Evolutionary conservation across 768 basidiomycete species (phyloP).

Genomic region (Antrodiella citrinella): DNA sequence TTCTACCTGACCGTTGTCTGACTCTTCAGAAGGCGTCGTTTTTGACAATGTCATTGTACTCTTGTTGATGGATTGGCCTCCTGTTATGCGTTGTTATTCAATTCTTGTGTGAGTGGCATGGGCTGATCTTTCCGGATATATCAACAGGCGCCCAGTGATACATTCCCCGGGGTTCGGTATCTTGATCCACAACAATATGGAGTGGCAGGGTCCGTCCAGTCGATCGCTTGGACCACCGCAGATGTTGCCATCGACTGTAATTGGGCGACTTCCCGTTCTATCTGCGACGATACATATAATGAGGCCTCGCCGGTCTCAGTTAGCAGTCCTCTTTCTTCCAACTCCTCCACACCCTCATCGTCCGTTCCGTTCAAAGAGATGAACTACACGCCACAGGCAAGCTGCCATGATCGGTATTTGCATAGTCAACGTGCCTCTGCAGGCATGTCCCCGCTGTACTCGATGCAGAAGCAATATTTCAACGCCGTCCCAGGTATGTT

Average conservation of each 20-base stretch:
- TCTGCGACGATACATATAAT: neutral
- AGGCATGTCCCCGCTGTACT: neutral
- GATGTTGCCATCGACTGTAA: neutral
- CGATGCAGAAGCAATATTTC: neutral
- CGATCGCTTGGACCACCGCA: neutral
- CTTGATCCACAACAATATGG: conserved; percentile 5
- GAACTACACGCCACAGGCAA: neutral
- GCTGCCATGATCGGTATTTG: no score
- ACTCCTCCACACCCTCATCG: neutral
- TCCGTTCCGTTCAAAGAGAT: neutral
- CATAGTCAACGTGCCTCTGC: neutral
- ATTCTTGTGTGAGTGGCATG: neutral
- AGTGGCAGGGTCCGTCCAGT: conserved; percentile 8
- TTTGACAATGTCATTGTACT: neutral
- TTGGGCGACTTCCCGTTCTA: neutral
- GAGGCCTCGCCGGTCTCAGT: neutral
- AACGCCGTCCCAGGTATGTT: no score
- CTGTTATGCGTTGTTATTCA: neutral
- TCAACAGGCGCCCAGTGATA: conserved; percentile 8
- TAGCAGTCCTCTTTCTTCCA: neutral
- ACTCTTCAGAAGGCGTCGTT: neutral
- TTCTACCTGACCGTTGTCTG: neutral
- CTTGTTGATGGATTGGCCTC: neutral
- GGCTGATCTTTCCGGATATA: conserved; percentile 12
- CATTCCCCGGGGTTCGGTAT: conserved; percentile 3